Conservation (phyloP, 805 yeast genomes). For the Sugiyamaella lignohabitans region DNA sequence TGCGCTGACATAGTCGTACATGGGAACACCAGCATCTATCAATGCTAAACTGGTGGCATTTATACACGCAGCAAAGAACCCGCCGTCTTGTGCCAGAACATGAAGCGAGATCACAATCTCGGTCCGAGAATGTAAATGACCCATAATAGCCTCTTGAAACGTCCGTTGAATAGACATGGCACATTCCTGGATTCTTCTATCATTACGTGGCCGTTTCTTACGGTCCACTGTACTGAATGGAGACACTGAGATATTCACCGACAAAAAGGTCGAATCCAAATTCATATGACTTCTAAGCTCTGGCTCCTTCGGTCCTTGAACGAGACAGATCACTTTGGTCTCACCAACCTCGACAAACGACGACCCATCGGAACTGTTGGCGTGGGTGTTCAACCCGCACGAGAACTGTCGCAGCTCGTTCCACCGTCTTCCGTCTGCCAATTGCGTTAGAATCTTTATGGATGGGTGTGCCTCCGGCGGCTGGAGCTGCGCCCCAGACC, state of each 20-base stretch:
- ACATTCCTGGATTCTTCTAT: conserved; percentile 36
- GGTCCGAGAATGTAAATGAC: conserved; percentile 75
- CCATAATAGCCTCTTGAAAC: conserved; percentile 53
- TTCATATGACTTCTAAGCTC: conserved; percentile 40
- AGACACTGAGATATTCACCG: conserved; percentile 63
- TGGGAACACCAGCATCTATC: conserved; percentile 90
- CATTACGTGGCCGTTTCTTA: conserved; percentile 60
- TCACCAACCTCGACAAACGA: conserved; percentile 89
- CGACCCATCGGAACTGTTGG: conserved; percentile 79
- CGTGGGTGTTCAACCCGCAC: conserved; percentile 81
- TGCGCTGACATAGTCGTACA: conserved; percentile 84
- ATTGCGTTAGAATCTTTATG: too few relatives aligned
- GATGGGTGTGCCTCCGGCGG: background rate
- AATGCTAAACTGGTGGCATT: conserved; percentile 86
- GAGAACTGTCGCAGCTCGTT: conserved; percentile 81
- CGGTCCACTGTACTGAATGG: conserved; percentile 77
- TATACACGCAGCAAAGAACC: conserved; percentile 66
- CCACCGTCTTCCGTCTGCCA: conserved; percentile 92
- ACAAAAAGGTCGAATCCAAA: conserved; percentile 49
- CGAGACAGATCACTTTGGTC: conserved; percentile 77
- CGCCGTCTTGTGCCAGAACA: conserved; percentile 87
- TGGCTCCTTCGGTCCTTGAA: conserved; percentile 90
- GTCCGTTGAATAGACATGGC: conserved; percentile 28
- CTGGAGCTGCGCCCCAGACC: background rate
- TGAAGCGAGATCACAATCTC: conserved; percentile 67